Conservation (phyloP, 2,329 filamentous ascomycete genomes). For the Dryadomyces quercus-mongolicae region DNA sequence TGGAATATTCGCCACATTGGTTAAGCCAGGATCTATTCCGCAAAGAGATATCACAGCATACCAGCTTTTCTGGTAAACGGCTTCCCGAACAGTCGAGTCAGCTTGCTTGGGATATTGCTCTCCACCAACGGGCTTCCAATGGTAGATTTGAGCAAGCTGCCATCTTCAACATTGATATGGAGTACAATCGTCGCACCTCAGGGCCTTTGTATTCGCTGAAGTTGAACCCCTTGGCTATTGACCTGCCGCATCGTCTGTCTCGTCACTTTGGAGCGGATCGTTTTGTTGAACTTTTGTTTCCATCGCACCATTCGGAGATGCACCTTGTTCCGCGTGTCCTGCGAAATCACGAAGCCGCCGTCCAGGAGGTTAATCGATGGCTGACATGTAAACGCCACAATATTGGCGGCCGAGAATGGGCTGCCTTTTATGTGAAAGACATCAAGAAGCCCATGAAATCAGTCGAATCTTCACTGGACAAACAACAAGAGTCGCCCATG, state of each 20-base stretch:
- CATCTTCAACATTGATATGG: conserved; percentile 29
- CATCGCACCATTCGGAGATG: conserved; percentile 23
- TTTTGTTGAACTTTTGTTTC: conserved; percentile 43
- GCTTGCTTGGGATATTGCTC: conserved; percentile 32
- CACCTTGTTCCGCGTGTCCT: conserved; percentile 14
- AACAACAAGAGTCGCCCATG: not conserved
- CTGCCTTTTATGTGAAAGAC: conserved; percentile 1
- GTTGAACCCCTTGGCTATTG: conserved; percentile 35
- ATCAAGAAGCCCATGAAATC: conserved; percentile 11
- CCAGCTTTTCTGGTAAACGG: conserved; percentile 27
- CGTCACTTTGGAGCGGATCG: conserved; percentile 46
- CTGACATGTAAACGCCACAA: conserved; percentile 24
- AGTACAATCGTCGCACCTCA: conserved; percentile 19
- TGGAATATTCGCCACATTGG: conserved; percentile 28
- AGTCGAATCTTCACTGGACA: not conserved
- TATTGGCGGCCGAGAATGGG: conserved; percentile 27
- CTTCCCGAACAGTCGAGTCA: conserved; percentile 34
- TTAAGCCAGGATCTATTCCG: conserved; percentile 32
- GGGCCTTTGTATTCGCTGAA: conserved; percentile 32
- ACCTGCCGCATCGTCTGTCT: conserved; percentile 36
- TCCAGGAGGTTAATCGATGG: conserved; percentile 28
- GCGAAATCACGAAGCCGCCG: conserved; percentile 19
- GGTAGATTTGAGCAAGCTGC: conserved; percentile 17
- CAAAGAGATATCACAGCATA: conserved; percentile 24
- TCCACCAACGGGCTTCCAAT: conserved; percentile 10